A percentile compares a stretch with the other conserved stretches of the same genome.
Evolutionary conservation across 306 rosid species (phyloP).

Genomic region (Canavalia ensiformis): DNA sequence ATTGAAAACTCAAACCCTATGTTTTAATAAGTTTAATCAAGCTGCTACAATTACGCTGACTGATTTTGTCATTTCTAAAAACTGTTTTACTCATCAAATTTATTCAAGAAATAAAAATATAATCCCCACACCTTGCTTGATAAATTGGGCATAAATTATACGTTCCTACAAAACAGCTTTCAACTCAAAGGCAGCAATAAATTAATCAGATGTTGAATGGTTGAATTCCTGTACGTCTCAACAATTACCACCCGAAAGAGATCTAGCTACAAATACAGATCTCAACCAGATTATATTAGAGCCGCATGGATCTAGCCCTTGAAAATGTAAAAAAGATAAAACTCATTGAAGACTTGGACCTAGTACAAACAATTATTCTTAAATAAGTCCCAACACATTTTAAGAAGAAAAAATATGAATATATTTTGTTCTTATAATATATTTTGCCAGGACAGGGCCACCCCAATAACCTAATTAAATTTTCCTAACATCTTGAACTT

Average conservation of each 20-base stretch:
- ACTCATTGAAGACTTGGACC: slow-evolving; percentile 44
- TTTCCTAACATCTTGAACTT: slow-evolving; percentile 51
- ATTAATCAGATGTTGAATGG: slow-evolving; percentile 42
- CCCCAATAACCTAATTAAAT: slow-evolving; percentile 49
- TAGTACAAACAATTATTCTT: slow-evolving; percentile 44
- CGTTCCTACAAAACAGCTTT: neutral
- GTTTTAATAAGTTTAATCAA: too few species aligned
- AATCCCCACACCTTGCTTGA: slow-evolving; percentile 1
- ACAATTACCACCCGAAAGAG: slow-evolving; percentile 34
- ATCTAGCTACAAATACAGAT: slow-evolving; percentile 54
- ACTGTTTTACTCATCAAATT: too few species aligned
- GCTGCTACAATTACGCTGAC: too few species aligned
- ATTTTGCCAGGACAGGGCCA: slow-evolving; percentile 38
- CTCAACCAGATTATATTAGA: slow-evolving; percentile 46
- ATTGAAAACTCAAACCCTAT: too few species aligned
- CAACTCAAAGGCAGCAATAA: slow-evolving; percentile 28
- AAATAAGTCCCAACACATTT: neutral
- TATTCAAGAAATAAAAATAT: too few species aligned
- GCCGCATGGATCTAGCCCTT: slow-evolving; percentile 53
- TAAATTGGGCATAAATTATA: neutral
- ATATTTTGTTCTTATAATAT: slow-evolving; percentile 8
- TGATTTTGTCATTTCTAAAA: too few species aligned
- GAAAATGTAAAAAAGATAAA: slow-evolving; percentile 41
- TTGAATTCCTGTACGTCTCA: slow-evolving; percentile 35
- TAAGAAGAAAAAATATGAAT: slow-evolving; percentile 41